A percentile compares a stretch with the other conserved stretches of the same genome.
These are phyloP conservation scores for Venturia aucupariae DNA, from an alignment of 2,329 filamentous ascomycete species.

Conservation along the genomic window DNA sequence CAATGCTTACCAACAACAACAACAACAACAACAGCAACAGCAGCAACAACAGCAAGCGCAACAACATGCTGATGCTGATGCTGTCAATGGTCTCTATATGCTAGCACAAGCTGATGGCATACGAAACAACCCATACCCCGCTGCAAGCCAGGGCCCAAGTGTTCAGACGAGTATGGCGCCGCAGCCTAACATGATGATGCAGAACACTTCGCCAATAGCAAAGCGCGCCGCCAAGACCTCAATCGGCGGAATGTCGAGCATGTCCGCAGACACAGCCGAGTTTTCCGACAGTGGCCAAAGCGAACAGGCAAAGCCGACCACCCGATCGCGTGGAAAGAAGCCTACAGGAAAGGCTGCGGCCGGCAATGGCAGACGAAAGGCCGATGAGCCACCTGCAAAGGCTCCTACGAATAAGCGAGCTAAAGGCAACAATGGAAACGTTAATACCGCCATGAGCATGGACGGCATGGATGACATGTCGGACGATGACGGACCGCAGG, in stretches of 20 bases:
- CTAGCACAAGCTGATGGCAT: slow-evolving; percentile 60
- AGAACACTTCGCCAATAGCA: slow-evolving; percentile 48
- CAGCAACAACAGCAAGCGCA: slow-evolving; percentile 60
- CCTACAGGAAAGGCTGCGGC: slow-evolving; percentile 44
- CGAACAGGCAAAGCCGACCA: slow-evolving; percentile 11
- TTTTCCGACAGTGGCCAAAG: slow-evolving; percentile 13
- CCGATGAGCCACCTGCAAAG: slow-evolving; percentile 60
- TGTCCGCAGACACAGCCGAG: slow-evolving; percentile 9
- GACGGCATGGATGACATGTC: slow-evolving; percentile 47
- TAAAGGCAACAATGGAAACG: slow-evolving; percentile 47
- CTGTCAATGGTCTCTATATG: slow-evolving; percentile 88
- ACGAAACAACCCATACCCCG: slow-evolving; percentile 46
- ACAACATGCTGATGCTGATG: slow-evolving; percentile 65
- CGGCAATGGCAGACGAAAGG: slow-evolving; percentile 55
- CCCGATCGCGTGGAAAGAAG: slow-evolving; percentile 58
- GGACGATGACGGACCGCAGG: slow-evolving; percentile 35
- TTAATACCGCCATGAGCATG: slow-evolving; percentile 41
- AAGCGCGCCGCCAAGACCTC: slow-evolving; percentile 34
- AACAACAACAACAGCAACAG: slow-evolving; percentile 33
- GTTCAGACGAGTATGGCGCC: slow-evolving; percentile 34
- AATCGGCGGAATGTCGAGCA: slow-evolving; percentile 15
- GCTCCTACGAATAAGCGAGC: slow-evolving; percentile 60
- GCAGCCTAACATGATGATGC: slow-evolving; percentile 32
- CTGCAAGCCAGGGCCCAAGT: slow-evolving; percentile 30
- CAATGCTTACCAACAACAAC: slow-evolving; percentile 70